phyloP scores from a whole-genome alignment of 2,329 filamentous ascomycete genomes.

The Escovopsis sp. region DNA sequence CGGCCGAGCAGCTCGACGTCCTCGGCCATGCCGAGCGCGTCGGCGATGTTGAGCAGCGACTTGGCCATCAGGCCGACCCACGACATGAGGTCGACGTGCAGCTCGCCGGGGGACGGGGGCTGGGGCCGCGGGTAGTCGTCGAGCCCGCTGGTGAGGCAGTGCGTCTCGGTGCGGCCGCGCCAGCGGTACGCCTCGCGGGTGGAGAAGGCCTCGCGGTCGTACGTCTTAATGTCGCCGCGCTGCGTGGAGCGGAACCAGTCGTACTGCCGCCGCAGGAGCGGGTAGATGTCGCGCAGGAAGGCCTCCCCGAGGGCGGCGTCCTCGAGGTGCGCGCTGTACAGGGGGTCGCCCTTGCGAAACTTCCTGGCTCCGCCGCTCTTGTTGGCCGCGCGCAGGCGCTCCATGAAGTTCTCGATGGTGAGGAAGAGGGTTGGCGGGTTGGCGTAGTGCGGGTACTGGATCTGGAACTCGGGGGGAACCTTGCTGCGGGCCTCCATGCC shows the following conservation, averaged over 20 bases:
- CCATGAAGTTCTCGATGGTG: slow-evolving; percentile 69
- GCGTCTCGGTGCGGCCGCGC: slow-evolving; percentile 74
- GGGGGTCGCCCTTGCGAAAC: slow-evolving; percentile 25
- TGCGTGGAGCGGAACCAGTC: slow-evolving; percentile 93
- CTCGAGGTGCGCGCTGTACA: slow-evolving; percentile 51
- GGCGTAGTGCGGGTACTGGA: slow-evolving; percentile 93
- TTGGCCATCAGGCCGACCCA: slow-evolving; percentile 97
- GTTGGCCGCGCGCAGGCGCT: slow-evolving; percentile 51
- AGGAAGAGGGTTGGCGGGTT: slow-evolving; percentile 94
- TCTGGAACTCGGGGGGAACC: slow-evolving; percentile 82
- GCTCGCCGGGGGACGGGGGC: slow-evolving; percentile 86
- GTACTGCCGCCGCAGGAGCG: slow-evolving; percentile 76
- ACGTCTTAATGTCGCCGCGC: slow-evolving; percentile 74
- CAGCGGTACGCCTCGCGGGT: slow-evolving; percentile 89
- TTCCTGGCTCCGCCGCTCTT: slow-evolving; percentile 31
- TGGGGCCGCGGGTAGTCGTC: slow-evolving; percentile 93
- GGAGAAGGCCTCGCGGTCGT: slow-evolving; percentile 79
- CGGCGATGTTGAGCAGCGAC: slow-evolving; percentile 67
- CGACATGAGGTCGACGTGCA: slow-evolving; percentile 85
- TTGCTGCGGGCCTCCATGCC: slow-evolving; percentile 86
- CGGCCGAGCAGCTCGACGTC: slow-evolving; percentile 59
- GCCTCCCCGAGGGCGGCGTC: slow-evolving; percentile 52
- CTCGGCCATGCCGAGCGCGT: slow-evolving; percentile 58
- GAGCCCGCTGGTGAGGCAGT: slow-evolving; percentile 83
- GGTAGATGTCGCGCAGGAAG: slow-evolving; percentile 68